Evolutionary conservation across 352 stramenopile genomes (phyloP), one percentile per base, ranked within the genome.

Genomic region (Peronosclerospora sorghi): DNA sequence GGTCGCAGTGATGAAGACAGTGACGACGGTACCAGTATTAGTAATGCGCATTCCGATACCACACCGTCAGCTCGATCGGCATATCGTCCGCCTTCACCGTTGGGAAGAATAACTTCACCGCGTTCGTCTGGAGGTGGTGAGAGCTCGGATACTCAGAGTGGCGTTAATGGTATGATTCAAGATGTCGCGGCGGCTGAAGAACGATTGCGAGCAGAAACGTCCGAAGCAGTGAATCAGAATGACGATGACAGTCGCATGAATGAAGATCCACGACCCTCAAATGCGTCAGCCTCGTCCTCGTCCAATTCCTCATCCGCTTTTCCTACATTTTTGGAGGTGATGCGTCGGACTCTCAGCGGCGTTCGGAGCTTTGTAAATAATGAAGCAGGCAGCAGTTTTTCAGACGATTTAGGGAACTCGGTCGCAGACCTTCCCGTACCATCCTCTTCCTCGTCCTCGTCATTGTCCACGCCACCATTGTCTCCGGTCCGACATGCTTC

Each of bases 121-220:
- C 29, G 45, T 10, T 55, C 47, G n/a, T 48, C 47, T 39, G 41
- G 18, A 24, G 54, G 48, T 14, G 44, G 52, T 32, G 40, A 27
- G 13, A 59, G 36, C 18, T n/a, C 43, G 2, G 23, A 40, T 10
- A 30, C 30, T n/a, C 18, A 17, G 1, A 57, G 35, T 36, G 28
- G 32, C 12, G 38, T 28, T 0, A 67, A 74, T 29, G 65, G 70
- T 24, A 59, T 73, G 10, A 84, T 86, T 24, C 72, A 72, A 20
- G 76, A 88, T 35, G 45, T 85, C n/a, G 62, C 64, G n/a, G 71
- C 73, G 40, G 62, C 69, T 2, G 65, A 84, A 44, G 69, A 67
- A 20, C 50, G 51, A 44, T 2, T 54, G 9, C 50, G 45, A 45
- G 62, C 54, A 13, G 52, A 36, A n/a, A 53, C 51, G 39, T 44